Base-by-base conservation (phyloP, 177 flowering plant species). In the Vitis hybrid region DNA sequence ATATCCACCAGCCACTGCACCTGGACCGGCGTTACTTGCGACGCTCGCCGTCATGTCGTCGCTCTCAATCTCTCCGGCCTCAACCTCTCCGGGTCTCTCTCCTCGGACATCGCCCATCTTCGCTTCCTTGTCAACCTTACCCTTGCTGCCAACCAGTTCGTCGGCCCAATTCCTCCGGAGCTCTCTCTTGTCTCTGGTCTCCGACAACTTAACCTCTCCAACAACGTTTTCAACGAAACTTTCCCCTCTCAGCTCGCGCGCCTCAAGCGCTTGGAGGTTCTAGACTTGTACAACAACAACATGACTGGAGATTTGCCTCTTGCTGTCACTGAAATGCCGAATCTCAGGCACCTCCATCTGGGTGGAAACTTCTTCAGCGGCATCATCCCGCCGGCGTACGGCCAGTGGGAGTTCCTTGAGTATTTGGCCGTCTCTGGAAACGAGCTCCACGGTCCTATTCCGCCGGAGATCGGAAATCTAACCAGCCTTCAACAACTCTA, bases 281-380 rank as follows among this genome's bases (percentile, higher is more conserved):
- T 91, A 9, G 98, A 95, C 65, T 59, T 93, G 49, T 93, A 91
- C 78, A 93, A 91, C 84, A 95, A 95, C 69, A 93, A 95, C 69
- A 75, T 95, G 83, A 82, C 91, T 15, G 97, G 93, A 0, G 72
- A 69, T 3, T 62, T 95, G 18, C 98, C 99, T 0, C 27, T 85
- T 1, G 75, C 68, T 6, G 88, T 88, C 9, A 56, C 82, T 6
- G 74, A 75, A 48, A 72, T 95, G 74, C 55, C 81, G 9, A 75
- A 65, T 61, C 85, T 95, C 48, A 81, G 79, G 12, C 97, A 95
- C 65, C 74, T 95, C 7, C 94, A 93, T 60, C 85, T 95, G 7
- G 97, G 98, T 1, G 99, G 99, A 0, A 95, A 93, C 87, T 91
- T 68, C 77, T 93, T 95, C 76, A n/a, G 72, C 62, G 99, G 99